Base-by-base conservation (phyloP, 2,329 filamentous ascomycete species). In the Proliferodiscus dingleyae region DNA sequence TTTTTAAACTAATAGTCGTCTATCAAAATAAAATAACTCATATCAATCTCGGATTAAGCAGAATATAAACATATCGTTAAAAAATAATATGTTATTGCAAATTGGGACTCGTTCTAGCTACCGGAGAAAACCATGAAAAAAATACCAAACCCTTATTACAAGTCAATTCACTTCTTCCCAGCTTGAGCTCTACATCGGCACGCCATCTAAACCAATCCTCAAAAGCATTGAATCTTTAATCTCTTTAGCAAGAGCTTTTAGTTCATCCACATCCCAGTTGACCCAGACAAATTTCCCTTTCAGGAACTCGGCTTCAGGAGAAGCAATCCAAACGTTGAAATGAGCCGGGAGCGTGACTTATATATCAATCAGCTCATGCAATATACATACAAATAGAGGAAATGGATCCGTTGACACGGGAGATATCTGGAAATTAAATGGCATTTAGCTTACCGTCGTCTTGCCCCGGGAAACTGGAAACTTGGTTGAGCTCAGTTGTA, bases 261-360 rank as follows among this genome's bases (percentile, higher is more conserved):
- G 63, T 51, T 76, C 73, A 30, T 71, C 65, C 0, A 75, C 66
- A 55, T 77, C 74, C 73, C 72, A 77, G 18, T 71, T 71, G 9
- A 67, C 64, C 68, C 71, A 76, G 0, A 75, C 54, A 18, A 70
- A 69, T 37, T 68, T 71, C 3, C 67, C 64, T 32, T 66, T 70
- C 21, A 77, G 53, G 49, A 77, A 75, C 5, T 50, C 55, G 0
- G 73, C 71, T 50, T 77, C 71, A 1, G 65, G 54, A 21, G 49
- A 56, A 24, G 54, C 51, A 3, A 55, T 43, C 56, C 55, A 60
- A 34, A 58, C 45, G 32, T 43, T 50, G 43, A 59, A 59, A 33
- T 46, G 51, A 2, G 47, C 51, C n/a, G 53, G 49, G 2, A 54
- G 54, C 49, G 40, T 57, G 48, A 60, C 48, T 50, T 41, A 43